These are phyloP conservation scores for Arabidopsis suecica DNA, from an alignment of 345 rosid species.

Conservation along the genomic window DNA sequence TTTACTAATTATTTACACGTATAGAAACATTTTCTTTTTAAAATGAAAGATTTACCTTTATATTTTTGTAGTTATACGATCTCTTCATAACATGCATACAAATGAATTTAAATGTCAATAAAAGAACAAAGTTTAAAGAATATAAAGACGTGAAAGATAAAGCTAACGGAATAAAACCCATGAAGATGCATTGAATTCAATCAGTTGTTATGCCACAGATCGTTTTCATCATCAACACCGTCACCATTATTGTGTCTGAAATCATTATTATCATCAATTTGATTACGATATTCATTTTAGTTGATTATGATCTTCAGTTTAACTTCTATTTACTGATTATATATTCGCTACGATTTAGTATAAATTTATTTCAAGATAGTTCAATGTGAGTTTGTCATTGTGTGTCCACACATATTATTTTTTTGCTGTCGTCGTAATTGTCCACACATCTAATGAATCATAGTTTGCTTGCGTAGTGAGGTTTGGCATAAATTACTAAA, in stretches of 20 bases:
- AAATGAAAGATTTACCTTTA: neutral
- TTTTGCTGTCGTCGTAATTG: neutral
- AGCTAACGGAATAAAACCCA: neutral
- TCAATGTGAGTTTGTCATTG: neutral
- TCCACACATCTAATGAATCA: neutral
- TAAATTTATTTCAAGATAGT: neutral
- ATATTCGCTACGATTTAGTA: neutral
- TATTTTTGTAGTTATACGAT: too few species aligned
- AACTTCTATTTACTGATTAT: neutral
- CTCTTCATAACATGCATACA: neutral
- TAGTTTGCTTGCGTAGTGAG: conserved; percentile 2
- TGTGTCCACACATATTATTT: neutral
- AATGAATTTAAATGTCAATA: neutral
- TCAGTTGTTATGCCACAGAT: conserved; percentile 14
- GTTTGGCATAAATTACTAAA: neutral
- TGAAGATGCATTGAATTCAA: conserved; percentile 1
- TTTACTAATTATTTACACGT: neutral
- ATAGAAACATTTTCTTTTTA: neutral
- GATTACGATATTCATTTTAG: neutral
- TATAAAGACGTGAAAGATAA: neutral
- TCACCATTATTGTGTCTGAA: conserved; percentile 17
- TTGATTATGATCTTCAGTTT: neutral
- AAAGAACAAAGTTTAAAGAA: neutral
- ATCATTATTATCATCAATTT: neutral
- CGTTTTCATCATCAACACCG: conserved; percentile 17